phyloP scores from a whole-genome alignment of 768 basidiomycete species.

The Amanita fuliginea region DNA sequence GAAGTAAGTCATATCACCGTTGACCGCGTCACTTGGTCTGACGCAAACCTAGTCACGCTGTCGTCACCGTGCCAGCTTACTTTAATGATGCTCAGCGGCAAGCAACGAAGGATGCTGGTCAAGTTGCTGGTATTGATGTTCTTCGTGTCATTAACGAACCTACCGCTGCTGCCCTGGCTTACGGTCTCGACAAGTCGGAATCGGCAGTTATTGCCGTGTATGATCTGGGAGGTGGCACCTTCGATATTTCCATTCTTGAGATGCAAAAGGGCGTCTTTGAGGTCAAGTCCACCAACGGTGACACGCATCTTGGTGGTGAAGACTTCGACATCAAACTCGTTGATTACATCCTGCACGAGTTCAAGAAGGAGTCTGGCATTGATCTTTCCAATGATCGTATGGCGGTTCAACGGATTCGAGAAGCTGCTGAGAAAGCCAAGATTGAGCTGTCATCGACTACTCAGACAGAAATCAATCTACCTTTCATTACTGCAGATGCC shows the following conservation, averaged over 20 bases:
- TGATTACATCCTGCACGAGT: constrained; percentile 75
- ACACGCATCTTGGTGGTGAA: constrained; percentile 94
- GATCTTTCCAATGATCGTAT: constrained; percentile 81
- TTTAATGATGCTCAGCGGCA: constrained; percentile 99
- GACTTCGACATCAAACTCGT: constrained; percentile 93
- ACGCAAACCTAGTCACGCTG: constrained; percentile 49
- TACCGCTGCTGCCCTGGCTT: constrained; percentile 95
- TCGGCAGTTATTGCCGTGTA: constrained; percentile 93
- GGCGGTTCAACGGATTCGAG: constrained; percentile 98
- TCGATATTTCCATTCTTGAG: constrained; percentile 98
- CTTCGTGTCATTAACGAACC: constrained; percentile 99
- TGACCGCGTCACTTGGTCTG: constrained; percentile 2
- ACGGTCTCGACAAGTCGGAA: constrained; percentile 85
- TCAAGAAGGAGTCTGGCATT: constrained; percentile 87
- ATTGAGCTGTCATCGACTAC: constrained; percentile 91
- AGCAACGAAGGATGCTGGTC: constrained; percentile 96
- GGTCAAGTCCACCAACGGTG: constrained; percentile 99
- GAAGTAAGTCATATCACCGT: constrained; percentile 52
- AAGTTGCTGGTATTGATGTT: constrained; percentile 95
- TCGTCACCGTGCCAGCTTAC: constrained; percentile 95
- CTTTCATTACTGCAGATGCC: constrained; percentile 96
- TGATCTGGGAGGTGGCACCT: constrained; percentile 96
- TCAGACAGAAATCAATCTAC: constrained; percentile 95
- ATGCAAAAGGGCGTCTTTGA: constrained; percentile 99
- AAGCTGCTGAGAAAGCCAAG: constrained; percentile 99